These are phyloP conservation scores for Cardiospermum halicacabum DNA, from an alignment of 345 rosid species.

Conservation along the genomic window DNA sequence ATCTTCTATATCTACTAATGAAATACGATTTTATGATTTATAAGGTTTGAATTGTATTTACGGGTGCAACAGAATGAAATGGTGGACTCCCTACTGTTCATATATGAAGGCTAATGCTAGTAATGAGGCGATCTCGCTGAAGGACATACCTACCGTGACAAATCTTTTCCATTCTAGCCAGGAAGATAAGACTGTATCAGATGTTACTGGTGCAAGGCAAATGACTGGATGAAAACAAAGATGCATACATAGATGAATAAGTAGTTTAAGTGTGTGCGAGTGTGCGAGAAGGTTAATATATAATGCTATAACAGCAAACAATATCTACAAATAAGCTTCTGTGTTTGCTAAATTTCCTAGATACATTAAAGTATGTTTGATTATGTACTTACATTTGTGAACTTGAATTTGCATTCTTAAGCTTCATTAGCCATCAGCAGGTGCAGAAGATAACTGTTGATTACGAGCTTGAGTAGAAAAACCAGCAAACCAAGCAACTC, in stretches of 20 bases:
- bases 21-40: neutral
- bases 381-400: neutral
- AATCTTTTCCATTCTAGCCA: slow-evolving; percentile 22
- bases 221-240: neutral
- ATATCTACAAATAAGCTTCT: neutral
- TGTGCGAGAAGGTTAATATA: too few relatives aligned
- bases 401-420: slow-evolving; percentile 7
- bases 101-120: neutral
- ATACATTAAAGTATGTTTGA: neutral
- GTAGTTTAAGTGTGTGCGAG: neutral
- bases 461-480: slow-evolving; percentile 36
- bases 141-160: slow-evolving; percentile 26
- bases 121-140: slow-evolving; percentile 17
- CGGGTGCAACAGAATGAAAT: slow-evolving; percentile 24
- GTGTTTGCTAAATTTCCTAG: neutral
- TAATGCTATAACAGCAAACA: too few relatives aligned
- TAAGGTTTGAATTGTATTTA: neutral
- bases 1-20: neutral
- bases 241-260: neutral
- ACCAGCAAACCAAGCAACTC: slow-evolving; percentile 98
- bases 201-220: neutral
- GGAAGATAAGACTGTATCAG: slow-evolving; percentile 1
- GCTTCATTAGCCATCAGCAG: slow-evolving; percentile 24
- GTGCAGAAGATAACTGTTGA: slow-evolving; percentile 17
- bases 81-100: slow-evolving; percentile 23